Evolutionary conservation across 1,139 yeast species (phyloP).

Genomic region (Protomyces inundatus): DNA sequence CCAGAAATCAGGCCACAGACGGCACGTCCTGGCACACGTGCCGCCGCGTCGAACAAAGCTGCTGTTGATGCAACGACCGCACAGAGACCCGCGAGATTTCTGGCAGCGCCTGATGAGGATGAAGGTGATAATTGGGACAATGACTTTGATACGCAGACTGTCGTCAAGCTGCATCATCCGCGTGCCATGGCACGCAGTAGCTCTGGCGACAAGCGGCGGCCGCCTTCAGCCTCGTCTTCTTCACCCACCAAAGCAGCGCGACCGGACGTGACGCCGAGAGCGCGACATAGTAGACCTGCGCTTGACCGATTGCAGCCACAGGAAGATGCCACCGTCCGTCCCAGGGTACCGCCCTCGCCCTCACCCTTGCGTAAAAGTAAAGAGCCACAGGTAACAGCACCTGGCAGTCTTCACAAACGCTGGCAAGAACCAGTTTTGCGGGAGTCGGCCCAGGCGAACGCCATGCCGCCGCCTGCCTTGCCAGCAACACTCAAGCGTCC

Average conservation of each 20-base stretch:
- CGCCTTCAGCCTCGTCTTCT: neutral
- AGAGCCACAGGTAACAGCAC: neutral
- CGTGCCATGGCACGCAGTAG: neutral
- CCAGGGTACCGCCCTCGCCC: neutral
- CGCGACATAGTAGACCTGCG: neutral
- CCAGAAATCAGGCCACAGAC: constrained; percentile 7
- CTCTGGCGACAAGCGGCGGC: neutral
- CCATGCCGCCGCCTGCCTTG: neutral
- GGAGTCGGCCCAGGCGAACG: neutral
- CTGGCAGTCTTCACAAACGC: neutral
- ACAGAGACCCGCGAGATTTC: neutral
- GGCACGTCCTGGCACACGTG: neutral
- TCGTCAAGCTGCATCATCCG: neutral
- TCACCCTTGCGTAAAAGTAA: neutral
- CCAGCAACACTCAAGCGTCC: neutral
- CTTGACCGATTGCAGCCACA: neutral
- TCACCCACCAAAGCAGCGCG: neutral
- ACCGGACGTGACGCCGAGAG: neutral
- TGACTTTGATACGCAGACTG: constrained; percentile 28
- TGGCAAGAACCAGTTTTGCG: neutral
- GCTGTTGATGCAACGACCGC: neutral
- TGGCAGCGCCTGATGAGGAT: constrained; percentile 4
- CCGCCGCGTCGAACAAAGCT: neutral
- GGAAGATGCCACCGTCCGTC: neutral
- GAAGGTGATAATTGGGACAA: constrained; percentile 30